phyloP scores from a whole-genome alignment of 345 rosid species.

The Crucihimalaya himalaica region DNA sequence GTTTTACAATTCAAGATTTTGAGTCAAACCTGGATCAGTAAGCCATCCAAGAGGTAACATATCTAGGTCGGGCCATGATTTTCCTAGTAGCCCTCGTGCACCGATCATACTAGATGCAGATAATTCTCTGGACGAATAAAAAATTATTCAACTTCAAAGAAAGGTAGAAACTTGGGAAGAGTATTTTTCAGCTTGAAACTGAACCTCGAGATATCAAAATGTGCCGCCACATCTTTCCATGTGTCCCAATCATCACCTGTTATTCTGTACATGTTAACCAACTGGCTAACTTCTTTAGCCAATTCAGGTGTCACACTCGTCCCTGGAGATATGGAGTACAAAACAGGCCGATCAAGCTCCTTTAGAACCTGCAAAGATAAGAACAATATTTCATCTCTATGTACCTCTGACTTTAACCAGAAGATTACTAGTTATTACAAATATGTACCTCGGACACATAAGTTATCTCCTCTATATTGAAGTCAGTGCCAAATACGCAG shows the following conservation, averaged over 20 bases:
- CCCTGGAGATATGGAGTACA: conserved; percentile 93
- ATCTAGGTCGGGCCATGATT: conserved; percentile 92
- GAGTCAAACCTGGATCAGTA: conserved; percentile 67
- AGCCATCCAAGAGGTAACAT: conserved; percentile 96
- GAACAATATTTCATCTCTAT: conserved; percentile 3
- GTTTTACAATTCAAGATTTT: background rate
- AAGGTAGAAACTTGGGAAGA: background rate
- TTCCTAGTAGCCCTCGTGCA: conserved; percentile 61
- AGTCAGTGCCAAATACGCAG: conserved; percentile 82
- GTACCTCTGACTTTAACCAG: conserved; percentile 2
- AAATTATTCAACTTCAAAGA: conserved; percentile 18
- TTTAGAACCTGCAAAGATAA: conserved; percentile 60
- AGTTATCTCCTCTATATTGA: conserved; percentile 65
- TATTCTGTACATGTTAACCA: conserved; percentile 83
- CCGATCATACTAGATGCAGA: conserved; percentile 69
- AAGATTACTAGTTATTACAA: conserved; percentile 3
- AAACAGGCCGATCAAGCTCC: conserved; percentile 66
- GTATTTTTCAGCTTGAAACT: conserved; percentile 2
- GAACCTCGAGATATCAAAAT: conserved; percentile 82
- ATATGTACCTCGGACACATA: conserved; percentile 64
- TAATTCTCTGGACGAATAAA: conserved; percentile 56
- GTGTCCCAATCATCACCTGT: conserved; percentile 97
- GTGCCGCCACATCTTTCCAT: conserved; percentile 79
- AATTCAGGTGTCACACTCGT: conserved; percentile 71
- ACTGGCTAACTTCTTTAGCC: conserved; percentile 70